Conservation (phyloP, 192 early-diverging fungal genomes). For the Haplosporangium gracile region DNA sequence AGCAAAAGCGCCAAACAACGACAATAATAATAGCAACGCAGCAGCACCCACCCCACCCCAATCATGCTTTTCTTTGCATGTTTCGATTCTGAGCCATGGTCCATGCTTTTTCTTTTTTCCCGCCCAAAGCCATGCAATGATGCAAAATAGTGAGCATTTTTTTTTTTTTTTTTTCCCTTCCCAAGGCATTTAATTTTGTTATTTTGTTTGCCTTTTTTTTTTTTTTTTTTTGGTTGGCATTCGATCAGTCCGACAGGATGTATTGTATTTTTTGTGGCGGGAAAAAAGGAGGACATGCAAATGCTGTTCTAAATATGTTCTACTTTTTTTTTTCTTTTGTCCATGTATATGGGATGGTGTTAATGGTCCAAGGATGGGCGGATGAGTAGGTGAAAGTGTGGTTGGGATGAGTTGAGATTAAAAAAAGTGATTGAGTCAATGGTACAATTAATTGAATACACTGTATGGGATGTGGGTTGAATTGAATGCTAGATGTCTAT, state of each 20-base stretch:
- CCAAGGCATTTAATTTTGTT: too few relatives aligned
- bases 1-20: background rate
- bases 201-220: too few relatives aligned
- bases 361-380: background rate
- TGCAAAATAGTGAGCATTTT: background rate
- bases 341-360: background rate
- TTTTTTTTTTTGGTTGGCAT: background rate
- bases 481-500: too few relatives aligned
- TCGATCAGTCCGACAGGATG: too few relatives aligned
- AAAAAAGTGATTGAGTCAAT: background rate
- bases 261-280: background rate
- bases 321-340: background rate
- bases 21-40: background rate
- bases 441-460: too few relatives aligned
- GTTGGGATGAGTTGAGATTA: background rate
- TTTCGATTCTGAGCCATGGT: background rate
- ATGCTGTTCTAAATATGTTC: background rate
- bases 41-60: background rate
- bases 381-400: background rate
- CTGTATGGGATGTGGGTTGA: too few relatives aligned
- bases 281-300: background rate
- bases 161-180: too few relatives aligned
- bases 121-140: background rate
- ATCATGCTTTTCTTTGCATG: background rate
- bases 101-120: background rate